Evolutionary conservation across 805 yeast species (phyloP), one percentile per base, ranked within the genome.

Genomic region (Yamadazyma endophytica): DNA sequence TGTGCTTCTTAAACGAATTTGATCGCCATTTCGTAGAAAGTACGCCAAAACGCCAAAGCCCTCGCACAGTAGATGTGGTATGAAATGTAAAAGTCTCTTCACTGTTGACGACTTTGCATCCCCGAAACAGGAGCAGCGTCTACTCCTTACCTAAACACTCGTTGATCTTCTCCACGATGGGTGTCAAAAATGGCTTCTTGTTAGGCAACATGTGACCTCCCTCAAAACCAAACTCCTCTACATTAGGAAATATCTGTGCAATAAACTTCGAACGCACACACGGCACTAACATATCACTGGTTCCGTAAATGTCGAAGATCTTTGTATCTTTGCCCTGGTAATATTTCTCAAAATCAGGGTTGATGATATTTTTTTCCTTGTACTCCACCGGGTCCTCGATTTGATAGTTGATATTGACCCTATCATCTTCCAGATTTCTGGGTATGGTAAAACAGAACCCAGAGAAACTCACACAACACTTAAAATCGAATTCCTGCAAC

Each of bases 121-220:
- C n/a, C n/a, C n/a, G n/a, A n/a, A n/a, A n/a, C n/a, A n/a, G n/a
- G n/a, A n/a, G n/a, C n/a, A n/a, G n/a, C n/a, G n/a, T n/a, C n/a
- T n/a, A n/a, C n/a, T n/a, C n/a, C n/a, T n/a, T n/a, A 14, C 17
- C 14, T 16, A 23, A 24, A 8, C 12, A 29, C 13, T 40, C 37
- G 19, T 36, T 37, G 14, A 49, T 37, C 4, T 36, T 26, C 9
- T 40, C 45, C 11, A 48, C 32, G 7, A 50, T 37, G 6, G 52
- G 46, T 8, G 29, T 17, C 16, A 49, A 28, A 31, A 49, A 43
- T 9, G 26, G 49, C 17, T 39, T 39, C 24, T 44, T 40, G 37
- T 50, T 56, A 9, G 64, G 67, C 17, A 62, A 41, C 39, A 43
- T 56, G 42, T 64, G 71, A 4, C 62, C 65, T 2, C 68, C 69